These are phyloP conservation scores for Suillus subluteus DNA, from an alignment of 768 basidiomycete genomes.

Conservation along the genomic window DNA sequence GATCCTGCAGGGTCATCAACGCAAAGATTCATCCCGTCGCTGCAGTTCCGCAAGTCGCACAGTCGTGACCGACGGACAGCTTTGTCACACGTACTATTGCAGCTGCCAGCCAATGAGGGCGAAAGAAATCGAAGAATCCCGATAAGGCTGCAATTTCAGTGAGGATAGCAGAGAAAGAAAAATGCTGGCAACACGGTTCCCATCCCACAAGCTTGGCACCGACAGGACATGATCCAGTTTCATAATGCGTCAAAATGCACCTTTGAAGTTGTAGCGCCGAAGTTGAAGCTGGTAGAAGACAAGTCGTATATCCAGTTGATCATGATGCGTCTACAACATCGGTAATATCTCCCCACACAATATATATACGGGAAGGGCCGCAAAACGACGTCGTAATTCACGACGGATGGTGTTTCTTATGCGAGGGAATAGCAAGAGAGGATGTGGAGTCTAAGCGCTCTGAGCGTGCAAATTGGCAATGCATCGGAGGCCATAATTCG, in stretches of 20 bases:
- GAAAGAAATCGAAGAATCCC: neutral
- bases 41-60: neutral
- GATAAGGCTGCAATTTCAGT: neutral
- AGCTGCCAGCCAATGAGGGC: too few species aligned
- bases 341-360: too few species aligned
- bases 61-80: neutral
- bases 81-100: neutral
- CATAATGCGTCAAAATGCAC: neutral
- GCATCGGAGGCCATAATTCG: too few species aligned
- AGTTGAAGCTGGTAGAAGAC: neutral
- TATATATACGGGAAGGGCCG: too few species aligned
- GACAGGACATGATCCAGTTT: neutral
- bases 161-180: too few species aligned
- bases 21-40: neutral
- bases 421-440: too few species aligned
- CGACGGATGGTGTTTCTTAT: too few species aligned
- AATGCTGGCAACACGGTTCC: neutral
- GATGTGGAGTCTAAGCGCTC: too few species aligned
- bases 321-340: too few species aligned
- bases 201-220: neutral
- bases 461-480: too few species aligned
- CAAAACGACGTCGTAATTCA: too few species aligned
- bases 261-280: neutral
- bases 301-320: neutral
- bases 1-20: neutral